phyloP scores from a whole-genome alignment of 805 yeast species.

The Lipomyces kockii region DNA sequence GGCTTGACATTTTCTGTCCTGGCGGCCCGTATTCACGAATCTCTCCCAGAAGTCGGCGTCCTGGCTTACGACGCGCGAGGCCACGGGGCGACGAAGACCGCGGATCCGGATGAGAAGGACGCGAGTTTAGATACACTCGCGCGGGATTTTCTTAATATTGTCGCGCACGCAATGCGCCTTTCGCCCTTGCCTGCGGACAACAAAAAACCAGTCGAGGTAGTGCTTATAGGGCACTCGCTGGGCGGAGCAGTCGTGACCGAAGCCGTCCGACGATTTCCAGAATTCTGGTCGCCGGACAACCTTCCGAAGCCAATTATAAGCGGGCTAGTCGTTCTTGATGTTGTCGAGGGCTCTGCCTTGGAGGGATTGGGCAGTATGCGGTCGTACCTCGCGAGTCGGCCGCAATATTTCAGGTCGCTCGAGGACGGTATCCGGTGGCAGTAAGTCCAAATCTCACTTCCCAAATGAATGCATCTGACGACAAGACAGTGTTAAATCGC shows the following conservation, averaged over 20 bases:
- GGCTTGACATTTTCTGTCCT: slow-evolving; percentile 69
- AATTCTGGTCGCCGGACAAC: slow-evolving; percentile 15
- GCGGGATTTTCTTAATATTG: slow-evolving; percentile 60
- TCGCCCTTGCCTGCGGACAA: slow-evolving; percentile 19
- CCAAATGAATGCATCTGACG: neutral
- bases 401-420: slow-evolving; percentile 58
- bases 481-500: slow-evolving; percentile 48
- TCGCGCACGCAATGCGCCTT: slow-evolving; percentile 48
- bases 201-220: slow-evolving; percentile 45
- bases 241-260: slow-evolving; percentile 86
- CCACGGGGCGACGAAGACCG: slow-evolving; percentile 63
- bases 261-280: slow-evolving; percentile 45
- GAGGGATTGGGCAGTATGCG: slow-evolving; percentile 71
- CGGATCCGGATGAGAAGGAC: slow-evolving; percentile 41
- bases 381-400: slow-evolving; percentile 66
- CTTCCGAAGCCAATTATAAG: slow-evolving; percentile 45
- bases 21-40: slow-evolving; percentile 30
- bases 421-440: slow-evolving; percentile 83
- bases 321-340: slow-evolving; percentile 83
- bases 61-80: slow-evolving; percentile 82
- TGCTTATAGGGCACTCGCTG: slow-evolving; percentile 84
- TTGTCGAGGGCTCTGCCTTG: slow-evolving; percentile 91
- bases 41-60: slow-evolving; percentile 57
- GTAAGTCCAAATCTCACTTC: neutral
- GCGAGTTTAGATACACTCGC: slow-evolving; percentile 58